Base-by-base conservation (phyloP, 1,139 yeast species). In the Yamadazyma atmosphaerica region DNA sequence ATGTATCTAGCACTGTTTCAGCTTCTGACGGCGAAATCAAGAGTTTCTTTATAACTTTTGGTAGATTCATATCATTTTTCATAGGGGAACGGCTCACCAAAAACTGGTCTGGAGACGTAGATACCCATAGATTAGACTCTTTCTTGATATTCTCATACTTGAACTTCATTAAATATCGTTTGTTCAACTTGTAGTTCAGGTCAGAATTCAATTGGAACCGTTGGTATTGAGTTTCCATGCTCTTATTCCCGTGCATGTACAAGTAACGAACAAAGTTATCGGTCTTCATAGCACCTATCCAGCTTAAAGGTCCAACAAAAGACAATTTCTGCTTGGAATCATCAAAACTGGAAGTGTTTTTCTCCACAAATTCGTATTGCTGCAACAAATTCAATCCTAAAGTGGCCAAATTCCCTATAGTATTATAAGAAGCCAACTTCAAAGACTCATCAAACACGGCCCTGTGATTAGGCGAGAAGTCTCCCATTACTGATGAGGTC, bases 1-100 rank as follows among this genome's bases (percentile, higher is more conserved):
- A 79, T 25, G 73, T 54, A 27, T 69, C 11, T 23, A 23, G 12
- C 7, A n/a, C 4, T 8, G 11, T 11, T 4, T 11, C 26, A 23
- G 26, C 26, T 23, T 23, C n/a, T 7, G 11, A 10, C 4, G 12
- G 5, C 9, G 31, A 13, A 6, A 28, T 13, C 63, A n/a, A 74
- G 46, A 4, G 70, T 56, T 19, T 62, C 44, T 76, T 78, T 71
- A 2, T 73, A 45, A 2, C 67, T 59, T 38, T 61, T 63, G 17
- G 28, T 57, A 23, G 5, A 10, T 16, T 12, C 12, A 28, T 11
- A 5, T 23, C 21, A 9, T 6, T 28, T 11, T 6, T 12, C 16
- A 16, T 4, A 3, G 4, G 6, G 8, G 31, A 12, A 9, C 31
- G 12, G 5, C 9, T 4, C 4, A 28, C 5, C n/a, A 28, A 28